Base-by-base conservation (phyloP, 306 rosid species). In the Corylus avellana region DNA sequence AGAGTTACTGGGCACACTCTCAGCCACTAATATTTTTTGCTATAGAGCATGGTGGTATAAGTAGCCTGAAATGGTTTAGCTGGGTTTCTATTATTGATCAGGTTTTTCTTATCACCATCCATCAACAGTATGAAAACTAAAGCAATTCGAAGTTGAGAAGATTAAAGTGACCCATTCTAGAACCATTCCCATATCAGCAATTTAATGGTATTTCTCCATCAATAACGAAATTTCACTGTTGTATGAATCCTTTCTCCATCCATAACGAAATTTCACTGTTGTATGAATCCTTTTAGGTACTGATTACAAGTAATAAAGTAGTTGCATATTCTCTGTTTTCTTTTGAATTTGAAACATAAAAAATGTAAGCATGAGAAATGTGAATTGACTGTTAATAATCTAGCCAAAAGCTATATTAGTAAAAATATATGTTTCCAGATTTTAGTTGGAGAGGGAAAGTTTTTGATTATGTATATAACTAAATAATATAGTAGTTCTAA, bases 331-430 rank as follows among this genome's bases (percentile, higher is more conserved):
- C 35, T 44, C 47, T 37, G 13, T 14, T 64, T 22, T 35, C 47
- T 64, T 32, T 17, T 16, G 5, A 64, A 39, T 64, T 35, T 64
- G 70, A 64, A 17, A 16, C 10, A 62, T 5, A 4, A 16, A 17
- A n/a, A 64, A 64, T 7, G 12, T 16, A 64, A 64, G 78, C 56
- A 72, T 72, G 56, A 51, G 81, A 81, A 37, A 48, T 58, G 73
- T 35, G 73, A n/a, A 59, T 59, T 50, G 12, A 12, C 53, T 22
- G 22, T 50, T 35, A 73, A 50, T 72, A 54, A 50, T 67, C 32
- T 35, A 58, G 72, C 37, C 29, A 27, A 57, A 42, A 32, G 7
- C 74, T 29, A 37, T 25, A 6, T 70, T 18, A 46, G 53, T 72
- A 57, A 63, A 25, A 54, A 44, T 66, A 57, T 76, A 42, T 35